phyloP scores from a whole-genome alignment of 331 rosid species.

The Phaseolus coccineus region DNA sequence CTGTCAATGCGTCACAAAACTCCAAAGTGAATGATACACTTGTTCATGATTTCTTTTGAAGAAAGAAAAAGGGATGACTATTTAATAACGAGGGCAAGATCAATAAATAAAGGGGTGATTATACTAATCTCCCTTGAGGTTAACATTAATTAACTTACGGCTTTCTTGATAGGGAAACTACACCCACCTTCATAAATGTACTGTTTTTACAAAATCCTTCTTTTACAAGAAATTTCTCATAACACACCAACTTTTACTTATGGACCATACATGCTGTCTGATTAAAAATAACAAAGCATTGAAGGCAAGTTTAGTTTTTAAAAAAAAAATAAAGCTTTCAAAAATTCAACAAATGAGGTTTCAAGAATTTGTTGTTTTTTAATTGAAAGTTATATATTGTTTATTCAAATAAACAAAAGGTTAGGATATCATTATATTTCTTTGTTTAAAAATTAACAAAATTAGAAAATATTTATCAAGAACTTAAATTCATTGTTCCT shows the following conservation, averaged over 20 bases:
- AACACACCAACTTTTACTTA: neutral
- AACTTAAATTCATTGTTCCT: neutral
- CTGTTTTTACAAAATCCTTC: neutral
- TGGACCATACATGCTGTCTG: neutral
- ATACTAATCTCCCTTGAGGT: neutral
- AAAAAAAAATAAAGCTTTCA: neutral
- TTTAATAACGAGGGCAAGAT: neutral
- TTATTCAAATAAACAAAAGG: neutral
- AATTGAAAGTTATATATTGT: neutral
- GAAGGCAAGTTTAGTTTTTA: neutral
- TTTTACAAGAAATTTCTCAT: neutral
- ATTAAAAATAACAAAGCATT: constrained; percentile 1
- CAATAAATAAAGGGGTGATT: neutral
- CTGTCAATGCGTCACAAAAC: neutral
- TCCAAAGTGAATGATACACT: constrained; percentile 1
- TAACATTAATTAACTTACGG: neutral
- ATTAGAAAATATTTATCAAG: neutral
- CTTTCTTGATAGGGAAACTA: constrained; percentile 10
- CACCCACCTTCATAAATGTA: neutral
- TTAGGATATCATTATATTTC: neutral
- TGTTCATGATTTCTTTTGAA: neutral
- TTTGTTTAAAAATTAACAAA: neutral
- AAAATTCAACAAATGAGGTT: neutral
- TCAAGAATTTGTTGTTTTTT: neutral
- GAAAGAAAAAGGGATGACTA: neutral